These are phyloP conservation scores for Neurospora intermedia DNA, from an alignment of 495 filamentous ascomycete species.

Conservation along the genomic window DNA sequence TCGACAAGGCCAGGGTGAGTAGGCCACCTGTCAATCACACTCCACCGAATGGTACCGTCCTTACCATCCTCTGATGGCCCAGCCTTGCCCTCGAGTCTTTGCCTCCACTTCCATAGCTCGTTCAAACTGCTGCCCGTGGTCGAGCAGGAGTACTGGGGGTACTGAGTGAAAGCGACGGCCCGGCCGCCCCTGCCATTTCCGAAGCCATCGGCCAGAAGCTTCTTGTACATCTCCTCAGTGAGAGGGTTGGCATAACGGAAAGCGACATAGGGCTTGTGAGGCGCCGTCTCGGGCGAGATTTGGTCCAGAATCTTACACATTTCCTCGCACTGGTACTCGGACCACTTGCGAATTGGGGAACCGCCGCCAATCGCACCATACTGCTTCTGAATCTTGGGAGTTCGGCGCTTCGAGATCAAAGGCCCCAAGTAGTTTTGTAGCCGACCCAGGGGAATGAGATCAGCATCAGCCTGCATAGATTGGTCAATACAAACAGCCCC, in stretches of 20 bases:
- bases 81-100: constrained; percentile 71
- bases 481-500: constrained; percentile 7
- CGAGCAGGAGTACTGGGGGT: constrained; percentile 98
- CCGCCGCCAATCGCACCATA: constrained; percentile 94
- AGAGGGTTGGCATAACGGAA: constrained; percentile 92
- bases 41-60: constrained; percentile 77
- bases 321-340: constrained; percentile 79
- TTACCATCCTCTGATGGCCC: constrained; percentile 27
- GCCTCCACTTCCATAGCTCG: constrained; percentile 94
- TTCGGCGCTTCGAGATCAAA: constrained; percentile 73
- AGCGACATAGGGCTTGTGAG: constrained; percentile 97
- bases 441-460: constrained; percentile 91
- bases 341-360: constrained; percentile 96
- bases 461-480: constrained; percentile 62
- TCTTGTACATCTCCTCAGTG: constrained; percentile 84
- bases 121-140: constrained; percentile 95
- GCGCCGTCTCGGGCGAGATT: constrained; percentile 82
- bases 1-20: constrained; percentile 81
- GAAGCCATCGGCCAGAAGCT: constrained; percentile 78
- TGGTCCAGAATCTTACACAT: constrained; percentile 95
- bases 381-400: constrained; percentile 91
- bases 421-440: constrained; percentile 86
- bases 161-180: constrained; percentile 96
- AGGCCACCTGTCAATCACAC: constrained; percentile 97
- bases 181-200: constrained; percentile 75